These are phyloP conservation scores for Arthrobotrys iridis DNA, from an alignment of 2,329 filamentous ascomycete species.

Conservation along the genomic window DNA sequence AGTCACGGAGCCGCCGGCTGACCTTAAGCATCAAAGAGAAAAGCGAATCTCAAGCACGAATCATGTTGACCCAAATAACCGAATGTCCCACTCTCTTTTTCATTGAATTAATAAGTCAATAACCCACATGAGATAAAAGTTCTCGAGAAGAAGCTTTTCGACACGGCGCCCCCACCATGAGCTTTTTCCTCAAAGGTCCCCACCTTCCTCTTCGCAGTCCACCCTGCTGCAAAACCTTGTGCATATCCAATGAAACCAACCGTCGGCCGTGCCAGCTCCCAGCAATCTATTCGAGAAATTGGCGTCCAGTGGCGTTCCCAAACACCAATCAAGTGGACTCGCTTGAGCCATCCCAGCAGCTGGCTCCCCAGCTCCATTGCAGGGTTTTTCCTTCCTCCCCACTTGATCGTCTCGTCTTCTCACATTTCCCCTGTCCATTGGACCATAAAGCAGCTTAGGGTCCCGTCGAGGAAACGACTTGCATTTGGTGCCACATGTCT, in stretches of 20 bases:
- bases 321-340: conserved; percentile 46
- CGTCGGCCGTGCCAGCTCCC: conserved; percentile 23
- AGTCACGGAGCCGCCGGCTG: conserved; percentile 41
- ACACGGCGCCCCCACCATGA: conserved; percentile 40
- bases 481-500: conserved; percentile 39
- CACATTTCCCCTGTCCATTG: conserved; percentile 20
- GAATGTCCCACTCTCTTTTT: conserved; percentile 28
- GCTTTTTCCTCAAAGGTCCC: conserved; percentile 35
- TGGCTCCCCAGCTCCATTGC: conserved; percentile 20
- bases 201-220: conserved; percentile 51
- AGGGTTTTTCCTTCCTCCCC: conserved; percentile 28
- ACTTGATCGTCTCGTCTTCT: conserved; percentile 26
- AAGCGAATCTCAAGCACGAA: conserved; percentile 16
- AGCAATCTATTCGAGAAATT: conserved; percentile 50
- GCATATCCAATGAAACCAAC: conserved; percentile 26
- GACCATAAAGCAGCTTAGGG: conserved; percentile 14
- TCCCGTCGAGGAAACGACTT: conserved; percentile 6
- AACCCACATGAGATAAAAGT: conserved; percentile 29
- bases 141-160: conserved; percentile 20
- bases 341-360: conserved; percentile 46
- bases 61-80: conserved; percentile 37
- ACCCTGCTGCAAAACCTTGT: conserved; percentile 20
- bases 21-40: background rate
- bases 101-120: conserved; percentile 12
- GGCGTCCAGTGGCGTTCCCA: conserved; percentile 29